Evolutionary conservation across 805 yeast species (phyloP).

Genomic region (Schizosaccharomyces octosporus): DNA sequence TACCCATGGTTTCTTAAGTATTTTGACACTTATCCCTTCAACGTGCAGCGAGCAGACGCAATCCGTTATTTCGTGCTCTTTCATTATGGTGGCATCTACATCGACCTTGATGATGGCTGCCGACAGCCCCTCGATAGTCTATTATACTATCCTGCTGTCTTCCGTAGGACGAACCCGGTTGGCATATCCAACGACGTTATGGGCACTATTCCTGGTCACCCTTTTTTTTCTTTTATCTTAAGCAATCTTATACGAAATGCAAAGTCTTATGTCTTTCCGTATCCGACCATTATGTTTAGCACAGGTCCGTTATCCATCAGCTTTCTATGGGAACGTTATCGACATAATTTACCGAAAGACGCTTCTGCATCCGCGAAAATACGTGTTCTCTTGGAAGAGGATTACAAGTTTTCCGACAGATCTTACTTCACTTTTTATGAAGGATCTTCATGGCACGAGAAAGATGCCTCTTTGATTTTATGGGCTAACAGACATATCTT

Average conservation of each 20-base stretch:
- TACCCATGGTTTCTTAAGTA: slow-evolving; percentile 71
- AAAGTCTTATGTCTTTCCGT: slow-evolving; percentile 66
- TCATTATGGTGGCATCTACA: slow-evolving; percentile 73
- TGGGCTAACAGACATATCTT: slow-evolving; percentile 9
- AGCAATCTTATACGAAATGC: slow-evolving; percentile 38
- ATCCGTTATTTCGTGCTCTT: slow-evolving; percentile 61
- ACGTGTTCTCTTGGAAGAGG: slow-evolving; percentile 39
- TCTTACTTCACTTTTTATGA: slow-evolving; percentile 39
- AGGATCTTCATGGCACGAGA: slow-evolving; percentile 84
- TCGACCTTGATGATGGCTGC: slow-evolving; percentile 81
- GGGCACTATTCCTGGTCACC: slow-evolving; percentile 74
- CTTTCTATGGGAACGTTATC: slow-evolving; percentile 68
- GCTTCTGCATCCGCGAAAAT: slow-evolving; percentile 44
- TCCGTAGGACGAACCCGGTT: slow-evolving; percentile 66
- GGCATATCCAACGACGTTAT: slow-evolving; percentile 82
- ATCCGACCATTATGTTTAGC: slow-evolving; percentile 73
- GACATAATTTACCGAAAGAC: slow-evolving; percentile 26
- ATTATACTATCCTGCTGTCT: slow-evolving; percentile 60
- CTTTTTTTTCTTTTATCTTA: slow-evolving; percentile 54
- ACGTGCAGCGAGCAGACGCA: slow-evolving; percentile 76
- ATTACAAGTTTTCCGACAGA: slow-evolving; percentile 30
- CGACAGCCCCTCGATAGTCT: slow-evolving; percentile 55
- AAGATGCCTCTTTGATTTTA: slow-evolving; percentile 61
- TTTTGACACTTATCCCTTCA: slow-evolving; percentile 53
- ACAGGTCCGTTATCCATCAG: slow-evolving; percentile 79